phyloP scores from a whole-genome alignment of 768 basidiomycete genomes.

The Candolleomyces aberdarensis region DNA sequence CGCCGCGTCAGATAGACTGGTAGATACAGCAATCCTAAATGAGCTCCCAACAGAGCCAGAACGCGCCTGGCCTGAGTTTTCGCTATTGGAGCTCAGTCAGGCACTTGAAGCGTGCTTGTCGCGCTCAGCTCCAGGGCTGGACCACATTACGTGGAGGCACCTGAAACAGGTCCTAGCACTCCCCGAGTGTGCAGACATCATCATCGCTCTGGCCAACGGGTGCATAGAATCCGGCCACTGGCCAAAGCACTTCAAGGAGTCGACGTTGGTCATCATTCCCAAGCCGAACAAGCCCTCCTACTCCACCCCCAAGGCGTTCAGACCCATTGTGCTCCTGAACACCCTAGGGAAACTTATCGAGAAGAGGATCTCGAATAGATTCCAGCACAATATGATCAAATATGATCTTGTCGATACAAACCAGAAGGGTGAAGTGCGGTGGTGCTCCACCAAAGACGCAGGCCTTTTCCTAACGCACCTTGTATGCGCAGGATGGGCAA shows the following conservation, averaged over 20 bases:
- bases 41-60: too few relatives aligned
- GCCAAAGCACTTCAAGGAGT: slow-evolving; percentile 11
- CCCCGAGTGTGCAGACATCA: not conserved
- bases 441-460: slow-evolving; percentile 18
- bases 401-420: not conserved
- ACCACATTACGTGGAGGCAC: slow-evolving; percentile 3
- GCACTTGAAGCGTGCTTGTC: too few relatives aligned
- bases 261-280: slow-evolving; percentile 13
- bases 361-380: slow-evolving; percentile 1
- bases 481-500: slow-evolving; percentile 16
- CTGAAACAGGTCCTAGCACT: not conserved
- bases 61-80: not conserved
- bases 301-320: not conserved
- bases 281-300: slow-evolving; percentile 12
- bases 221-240: not conserved
- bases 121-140: slow-evolving; percentile 2
- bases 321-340: slow-evolving; percentile 8
- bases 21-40: too few relatives aligned
- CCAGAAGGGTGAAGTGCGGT: slow-evolving; percentile 5
- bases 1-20: too few relatives aligned
- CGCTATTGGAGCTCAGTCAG: too few relatives aligned
- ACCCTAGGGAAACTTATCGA: slow-evolving; percentile 4
- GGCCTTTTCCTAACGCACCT: slow-evolving; percentile 17
- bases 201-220: not conserved
- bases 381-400: slow-evolving; percentile 3